A percentile compares a stretch with the other conserved stretches of the same genome.
Conservation (phyloP, 2,329 filamentous ascomycete genomes). For the Hypoxylon sp. region DNA sequence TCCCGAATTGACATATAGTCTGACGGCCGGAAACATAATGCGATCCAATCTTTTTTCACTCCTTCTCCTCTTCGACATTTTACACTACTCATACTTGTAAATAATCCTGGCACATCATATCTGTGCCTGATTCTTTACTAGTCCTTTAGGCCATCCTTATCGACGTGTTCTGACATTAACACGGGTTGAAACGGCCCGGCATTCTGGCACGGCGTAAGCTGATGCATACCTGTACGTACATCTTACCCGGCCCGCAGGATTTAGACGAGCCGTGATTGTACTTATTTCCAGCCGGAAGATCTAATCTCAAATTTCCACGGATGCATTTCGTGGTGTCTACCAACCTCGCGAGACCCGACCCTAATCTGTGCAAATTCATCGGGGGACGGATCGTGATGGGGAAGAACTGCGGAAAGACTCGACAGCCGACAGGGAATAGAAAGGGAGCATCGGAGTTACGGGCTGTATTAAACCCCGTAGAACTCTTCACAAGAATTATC, state of each 20-base stretch:
- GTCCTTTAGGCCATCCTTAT: not conserved
- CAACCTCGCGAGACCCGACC: constrained; percentile 6
- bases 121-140: not conserved
- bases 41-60: constrained; percentile 10
- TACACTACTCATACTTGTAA: constrained; percentile 11
- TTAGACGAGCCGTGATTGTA: constrained; percentile 9
- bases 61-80: constrained; percentile 6
- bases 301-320: constrained; percentile 7
- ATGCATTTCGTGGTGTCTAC: constrained; percentile 19
- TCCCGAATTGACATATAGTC: constrained; percentile 8
- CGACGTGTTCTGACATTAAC: constrained; percentile 9
- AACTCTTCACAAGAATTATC: not conserved
- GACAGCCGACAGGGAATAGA: constrained; percentile 2
- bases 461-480: not conserved
- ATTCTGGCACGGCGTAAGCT: constrained; percentile 8
- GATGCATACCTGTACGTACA: constrained; percentile 3
- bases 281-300: not conserved
- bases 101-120: constrained; percentile 1
- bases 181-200: not conserved
- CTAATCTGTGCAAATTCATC: constrained; percentile 18
- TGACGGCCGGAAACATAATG: constrained; percentile 15
- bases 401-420: constrained; percentile 18
- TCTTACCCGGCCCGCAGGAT: not conserved
- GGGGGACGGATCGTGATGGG: constrained; percentile 16
- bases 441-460: not conserved